phyloP scores from a whole-genome alignment of 225 moss, liverwort and hornwort species.

The Marchantia polymorpha region DNA sequence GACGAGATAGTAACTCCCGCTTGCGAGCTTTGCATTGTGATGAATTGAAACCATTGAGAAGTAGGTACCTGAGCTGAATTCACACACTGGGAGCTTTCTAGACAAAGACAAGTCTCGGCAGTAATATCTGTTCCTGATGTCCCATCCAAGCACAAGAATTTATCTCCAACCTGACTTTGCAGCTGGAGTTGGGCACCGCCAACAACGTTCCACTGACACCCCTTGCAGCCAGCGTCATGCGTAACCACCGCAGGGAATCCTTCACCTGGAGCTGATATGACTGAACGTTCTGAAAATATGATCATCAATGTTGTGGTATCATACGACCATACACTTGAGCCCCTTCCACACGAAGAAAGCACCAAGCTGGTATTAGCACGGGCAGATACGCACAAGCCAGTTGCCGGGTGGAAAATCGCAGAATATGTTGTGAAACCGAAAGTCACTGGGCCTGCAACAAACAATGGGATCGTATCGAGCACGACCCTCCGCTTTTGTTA shows the following conservation, averaged over 20 bases:
- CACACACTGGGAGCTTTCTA: not conserved
- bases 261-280: not conserved
- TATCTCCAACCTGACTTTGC: not conserved
- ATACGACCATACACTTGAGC: not conserved
- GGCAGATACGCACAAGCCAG: not conserved
- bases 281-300: not conserved
- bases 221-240: not conserved
- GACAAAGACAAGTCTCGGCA: slow-evolving; percentile 6
- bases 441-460: not conserved
- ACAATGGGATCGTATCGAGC: not conserved
- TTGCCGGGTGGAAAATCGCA: not conserved
- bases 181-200: not conserved
- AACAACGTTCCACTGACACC: slow-evolving; percentile 12
- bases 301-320: not conserved
- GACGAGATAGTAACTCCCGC: not conserved
- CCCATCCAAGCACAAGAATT: slow-evolving; percentile 17
- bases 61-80: not conserved
- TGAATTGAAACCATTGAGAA: not conserved
- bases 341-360: not conserved
- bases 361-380: not conserved
- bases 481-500: not conserved
- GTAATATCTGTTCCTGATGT: not conserved
- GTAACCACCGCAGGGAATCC: not conserved
- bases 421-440: not conserved
- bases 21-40: not conserved